Percentiles rank a stretch among this genome's conserved stretches.
These are phyloP conservation scores for Aquilaria agallochum DNA, from an alignment of 441 rosid species.

Conservation along the genomic window DNA sequence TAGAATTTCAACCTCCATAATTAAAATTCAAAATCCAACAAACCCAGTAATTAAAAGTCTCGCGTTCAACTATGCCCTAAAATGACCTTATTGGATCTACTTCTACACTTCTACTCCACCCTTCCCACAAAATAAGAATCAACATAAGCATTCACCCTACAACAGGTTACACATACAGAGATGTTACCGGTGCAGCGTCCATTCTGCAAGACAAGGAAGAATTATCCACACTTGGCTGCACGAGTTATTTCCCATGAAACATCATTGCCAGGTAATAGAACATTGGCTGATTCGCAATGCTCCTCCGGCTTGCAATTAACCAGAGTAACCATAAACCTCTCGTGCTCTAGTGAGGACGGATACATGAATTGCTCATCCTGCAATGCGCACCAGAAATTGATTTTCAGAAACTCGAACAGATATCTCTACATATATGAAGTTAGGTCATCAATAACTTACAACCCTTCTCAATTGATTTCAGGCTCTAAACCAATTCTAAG, in stretches of 20 bases:
- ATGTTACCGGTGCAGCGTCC: no score
- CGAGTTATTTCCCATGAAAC: constrained; percentile 77
- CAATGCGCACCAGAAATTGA: not conserved
- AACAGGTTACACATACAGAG: no score
- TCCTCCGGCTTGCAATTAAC: constrained; percentile 40
- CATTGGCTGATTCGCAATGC: constrained; percentile 15
- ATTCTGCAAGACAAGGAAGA: not conserved
- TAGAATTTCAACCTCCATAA: no score
- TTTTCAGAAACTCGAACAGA: not conserved
- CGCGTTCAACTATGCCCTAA: no score
- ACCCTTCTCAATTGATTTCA: no score
- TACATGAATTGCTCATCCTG: constrained; percentile 87
- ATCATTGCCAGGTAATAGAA: constrained; percentile 19
- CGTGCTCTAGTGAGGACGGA: constrained; percentile 71
- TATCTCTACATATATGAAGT: not conserved
- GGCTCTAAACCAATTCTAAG: no score
- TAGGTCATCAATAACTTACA: not conserved
- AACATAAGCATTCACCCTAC: no score
- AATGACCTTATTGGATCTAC: not conserved
- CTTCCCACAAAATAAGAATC: no score
- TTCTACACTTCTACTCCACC: not conserved
- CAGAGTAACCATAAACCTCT: constrained; percentile 65
- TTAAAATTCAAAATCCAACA: no score
- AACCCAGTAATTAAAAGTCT: no score
- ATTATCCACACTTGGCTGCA: constrained; percentile 49